phyloP scores from a whole-genome alignment of 768 basidiomycete species.

The Termitomyces sp. region DNA sequence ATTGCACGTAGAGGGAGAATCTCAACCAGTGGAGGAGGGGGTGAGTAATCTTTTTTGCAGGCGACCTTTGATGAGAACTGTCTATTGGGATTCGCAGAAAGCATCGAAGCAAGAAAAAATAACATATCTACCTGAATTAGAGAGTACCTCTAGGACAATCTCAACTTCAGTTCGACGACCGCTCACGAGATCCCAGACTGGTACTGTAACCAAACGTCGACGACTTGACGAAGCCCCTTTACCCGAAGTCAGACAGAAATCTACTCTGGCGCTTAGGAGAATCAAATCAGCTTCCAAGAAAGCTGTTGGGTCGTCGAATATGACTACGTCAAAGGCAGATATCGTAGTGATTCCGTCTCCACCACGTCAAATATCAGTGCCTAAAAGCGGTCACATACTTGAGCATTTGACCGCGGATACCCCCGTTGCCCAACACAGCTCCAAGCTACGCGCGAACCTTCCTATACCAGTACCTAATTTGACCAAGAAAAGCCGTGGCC shows the following conservation, averaged over 20 bases:
- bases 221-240: constrained; percentile 14
- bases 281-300: background rate
- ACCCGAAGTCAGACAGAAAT: constrained; percentile 6
- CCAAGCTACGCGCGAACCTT: constrained; percentile 48
- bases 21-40: background rate
- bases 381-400: background rate
- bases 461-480: constrained; percentile 73
- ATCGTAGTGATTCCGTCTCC: background rate
- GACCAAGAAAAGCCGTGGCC: constrained; percentile 76
- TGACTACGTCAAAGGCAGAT: background rate
- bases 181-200: constrained; percentile 32
- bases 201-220: constrained; percentile 23
- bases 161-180: constrained; percentile 19
- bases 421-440: constrained; percentile 31
- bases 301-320: background rate
- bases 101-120: background rate
- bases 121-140: background rate
- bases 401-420: background rate
- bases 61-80: background rate
- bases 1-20: background rate
- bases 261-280: constrained; percentile 6
- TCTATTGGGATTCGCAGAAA: background rate
- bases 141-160: background rate
- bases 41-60: constrained; percentile 4
- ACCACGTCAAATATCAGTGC: constrained; percentile 1